phyloP scores from a whole-genome alignment of 441 rosid species.

The Croton setiger region DNA sequence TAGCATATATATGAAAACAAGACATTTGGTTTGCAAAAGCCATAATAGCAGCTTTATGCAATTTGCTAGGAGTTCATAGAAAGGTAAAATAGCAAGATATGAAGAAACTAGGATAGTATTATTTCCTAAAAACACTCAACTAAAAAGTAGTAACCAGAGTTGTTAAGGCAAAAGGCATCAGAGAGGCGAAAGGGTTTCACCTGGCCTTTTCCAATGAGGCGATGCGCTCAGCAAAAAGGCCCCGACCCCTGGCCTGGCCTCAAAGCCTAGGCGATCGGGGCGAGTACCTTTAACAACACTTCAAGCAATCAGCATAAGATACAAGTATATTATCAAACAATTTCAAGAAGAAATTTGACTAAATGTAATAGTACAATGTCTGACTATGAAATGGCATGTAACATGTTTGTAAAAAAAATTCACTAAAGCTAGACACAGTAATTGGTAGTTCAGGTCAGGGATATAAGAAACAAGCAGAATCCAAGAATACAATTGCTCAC shows the following conservation, averaged over 20 bases:
- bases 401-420: not conserved
- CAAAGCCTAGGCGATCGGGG: too few species aligned
- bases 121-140: not conserved
- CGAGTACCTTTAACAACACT: too few species aligned
- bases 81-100: not conserved
- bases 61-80: not conserved
- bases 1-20: not conserved
- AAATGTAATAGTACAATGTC: not conserved
- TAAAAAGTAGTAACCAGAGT: not conserved
- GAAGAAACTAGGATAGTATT: not conserved
- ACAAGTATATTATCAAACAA: not conserved
- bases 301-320: not conserved
- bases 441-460: not conserved
- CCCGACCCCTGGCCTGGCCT: too few species aligned
- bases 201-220: too few species aligned
- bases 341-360: not conserved
- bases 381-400: not conserved
- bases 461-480: not conserved
- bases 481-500: not conserved
- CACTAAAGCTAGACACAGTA: not conserved
- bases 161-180: too few species aligned
- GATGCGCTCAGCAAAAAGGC: too few species aligned
- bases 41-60: not conserved
- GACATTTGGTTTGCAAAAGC: not conserved
- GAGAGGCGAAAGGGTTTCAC: too few species aligned